Base-by-base conservation (phyloP, 2,329 filamentous ascomycete species). In the Cytospora piceicola region DNA sequence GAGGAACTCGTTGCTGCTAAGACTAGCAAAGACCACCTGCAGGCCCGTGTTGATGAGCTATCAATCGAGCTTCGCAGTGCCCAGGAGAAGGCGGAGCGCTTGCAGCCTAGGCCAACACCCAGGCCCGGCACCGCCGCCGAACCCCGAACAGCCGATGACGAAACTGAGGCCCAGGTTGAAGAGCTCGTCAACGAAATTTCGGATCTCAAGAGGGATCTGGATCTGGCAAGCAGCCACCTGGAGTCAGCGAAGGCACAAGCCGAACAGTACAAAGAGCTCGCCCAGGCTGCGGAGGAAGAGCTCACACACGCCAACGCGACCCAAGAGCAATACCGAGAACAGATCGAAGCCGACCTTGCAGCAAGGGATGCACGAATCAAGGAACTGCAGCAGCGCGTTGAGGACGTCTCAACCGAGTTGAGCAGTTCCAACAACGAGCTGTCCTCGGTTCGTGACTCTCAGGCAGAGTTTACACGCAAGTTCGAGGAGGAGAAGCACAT, bases 191-290 rank as follows among this genome's bases (percentile, higher is more conserved):
- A 93, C 61, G 92, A 99, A 73, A 83, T 96, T 51, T 90, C 91
- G 0, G 92, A 97, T 69, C 84, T 98, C 61, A 94, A 93, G 76
- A 91, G 92, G 60, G 92, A 96, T 72, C 83, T 98, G 14, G 93
- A 97, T 63, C 81, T 96, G 67, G 86, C 91, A 15, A 91, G 88
- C 71, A 85, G 88, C 8, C 93, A 97, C 71, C 81, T 98, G 15
- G 91, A 96, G 70, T 90, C 89, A 72, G 88, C 92, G 17, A 93
- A 92, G 77, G 84, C 87, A 42, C 90, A 97, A 73, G 88, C 90
- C 51, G 93, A 97, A 73, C 90, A 93, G 71, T 98, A 96, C 82
- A 94, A 92, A 77, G 86, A 89, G 58, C 92, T 98, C 71, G 93
- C 93, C 71, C 92, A 96, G 76, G 84, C 88, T 36, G 90, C 92